These are phyloP conservation scores for Suillus sp. DNA, from an alignment of 768 basidiomycete species.

Conservation along the genomic window DNA sequence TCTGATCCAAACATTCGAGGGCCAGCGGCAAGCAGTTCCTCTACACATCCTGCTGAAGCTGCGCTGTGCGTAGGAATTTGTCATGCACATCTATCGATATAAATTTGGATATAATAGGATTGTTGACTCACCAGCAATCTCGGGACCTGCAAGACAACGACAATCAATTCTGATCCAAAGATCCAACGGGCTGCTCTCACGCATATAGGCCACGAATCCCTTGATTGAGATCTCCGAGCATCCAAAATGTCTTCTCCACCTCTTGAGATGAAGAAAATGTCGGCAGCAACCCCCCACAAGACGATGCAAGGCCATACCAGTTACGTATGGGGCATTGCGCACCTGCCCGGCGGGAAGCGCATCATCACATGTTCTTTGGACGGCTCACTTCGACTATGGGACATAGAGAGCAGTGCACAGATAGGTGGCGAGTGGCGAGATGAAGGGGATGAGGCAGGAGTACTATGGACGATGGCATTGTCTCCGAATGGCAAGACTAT, in stretches of 20 bases:
- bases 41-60: no score
- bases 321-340: no score
- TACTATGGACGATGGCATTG: neutral
- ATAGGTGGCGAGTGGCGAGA: neutral
- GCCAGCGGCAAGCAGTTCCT: no score
- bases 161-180: neutral
- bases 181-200: neutral
- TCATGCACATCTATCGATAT: neutral
- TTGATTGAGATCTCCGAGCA: neutral
- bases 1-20: no score
- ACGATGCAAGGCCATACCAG: neutral
- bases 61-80: no score
- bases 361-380: slow-evolving; percentile 16
- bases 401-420: slow-evolving; percentile 28
- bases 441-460: no score
- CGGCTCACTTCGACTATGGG: slow-evolving; percentile 17
- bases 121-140: neutral
- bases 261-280: no score
- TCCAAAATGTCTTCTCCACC: neutral
- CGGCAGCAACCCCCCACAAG: neutral
- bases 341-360: neutral
- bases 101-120: neutral
- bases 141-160: no score
- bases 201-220: neutral
- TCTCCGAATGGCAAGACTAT: slow-evolving; percentile 1